Evolutionary conservation across 2,329 filamentous ascomycete genomes (phyloP), one percentile per base, ranked within the genome.

Genomic region (Metarhizium anisopliae): DNA sequence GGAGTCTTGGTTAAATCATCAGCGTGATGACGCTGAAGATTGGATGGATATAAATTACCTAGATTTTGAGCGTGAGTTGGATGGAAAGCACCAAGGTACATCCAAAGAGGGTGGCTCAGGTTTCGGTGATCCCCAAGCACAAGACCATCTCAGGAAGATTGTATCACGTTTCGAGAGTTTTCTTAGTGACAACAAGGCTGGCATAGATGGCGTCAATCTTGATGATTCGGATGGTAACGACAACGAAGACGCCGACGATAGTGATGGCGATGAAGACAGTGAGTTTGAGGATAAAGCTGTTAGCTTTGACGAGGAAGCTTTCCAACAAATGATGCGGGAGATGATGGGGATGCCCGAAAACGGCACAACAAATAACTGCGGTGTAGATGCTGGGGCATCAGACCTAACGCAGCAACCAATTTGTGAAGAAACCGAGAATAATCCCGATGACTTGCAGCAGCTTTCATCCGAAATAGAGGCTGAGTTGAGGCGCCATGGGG

Each of bases 141-240:
- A 92, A 64, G 83, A 84, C 4, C 87, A 96, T 66, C 75, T 99
- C 25, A 85, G 87, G 54, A 93, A 93, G 66, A 96, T 97, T 68
- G 94, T 99, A 0, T 87, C 89, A 50, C 83, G 90, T n/a, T 97
- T 99, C 65, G 91, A 96, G 66, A 78, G 87, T 13, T 97, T 99
- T 63, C 72, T 99, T 50, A 89, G 95, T 55, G 90, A 97, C 63
- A 88, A 95, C 11, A 81, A 80, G 50, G 90, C 91, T 0, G 92
- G 89, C 1, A 69, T 85, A 6, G 91, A 95, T 50, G 93, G 91
- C 0, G 89, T 86, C 0, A 84, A 90, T 57, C 70, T 89, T 13
- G 77, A 81, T 58, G 86, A 89, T 10, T 89, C 89, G 78, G 87
- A 89, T 58, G 71, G 78, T 16, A 85, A 88, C 58, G 77, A 84